Conservation (phyloP, 345 rosid species). For the Hypericum perforatum region DNA sequence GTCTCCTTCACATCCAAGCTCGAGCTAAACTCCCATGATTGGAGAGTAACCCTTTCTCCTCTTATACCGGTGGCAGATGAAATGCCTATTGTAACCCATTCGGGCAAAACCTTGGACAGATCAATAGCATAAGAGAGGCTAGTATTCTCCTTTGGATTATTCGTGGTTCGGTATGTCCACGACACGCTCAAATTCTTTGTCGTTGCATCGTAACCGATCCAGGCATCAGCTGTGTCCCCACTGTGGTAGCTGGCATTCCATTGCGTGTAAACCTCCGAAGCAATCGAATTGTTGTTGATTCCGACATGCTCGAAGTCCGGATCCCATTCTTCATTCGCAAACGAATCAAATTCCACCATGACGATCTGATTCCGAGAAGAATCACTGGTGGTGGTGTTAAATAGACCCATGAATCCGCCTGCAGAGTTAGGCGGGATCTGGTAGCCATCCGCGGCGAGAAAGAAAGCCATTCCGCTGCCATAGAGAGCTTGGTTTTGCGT, state of each 20-base stretch:
- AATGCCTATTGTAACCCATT: slow-evolving; percentile 30
- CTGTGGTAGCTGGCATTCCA: slow-evolving; percentile 36
- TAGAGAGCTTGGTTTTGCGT: not conserved
- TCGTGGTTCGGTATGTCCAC: slow-evolving; percentile 18
- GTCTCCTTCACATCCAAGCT: slow-evolving; percentile 5
- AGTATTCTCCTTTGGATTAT: slow-evolving; percentile 11
- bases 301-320: slow-evolving; percentile 31
- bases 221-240: slow-evolving; percentile 19
- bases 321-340: slow-evolving; percentile 21
- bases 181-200: slow-evolving; percentile 23
- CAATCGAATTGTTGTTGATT: slow-evolving; percentile 30
- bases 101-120: slow-evolving; percentile 18
- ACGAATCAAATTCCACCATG: slow-evolving; percentile 25
- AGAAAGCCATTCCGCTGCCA: slow-evolving; percentile 30
- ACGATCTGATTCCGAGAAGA: slow-evolving; percentile 17
- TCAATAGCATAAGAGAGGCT: slow-evolving; percentile 23
- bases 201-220: slow-evolving; percentile 25
- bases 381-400: slow-evolving; percentile 15
- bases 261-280: slow-evolving; percentile 16
- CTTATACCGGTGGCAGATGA: slow-evolving; percentile 23
- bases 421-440: slow-evolving; percentile 35
- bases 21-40: slow-evolving; percentile 37
- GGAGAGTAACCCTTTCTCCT: slow-evolving; percentile 12
- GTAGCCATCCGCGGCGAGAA: slow-evolving; percentile 29
- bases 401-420: slow-evolving; percentile 34